Evolutionary conservation across 1,139 yeast genomes (phyloP).

Genomic region (Diutina rugosa): DNA sequence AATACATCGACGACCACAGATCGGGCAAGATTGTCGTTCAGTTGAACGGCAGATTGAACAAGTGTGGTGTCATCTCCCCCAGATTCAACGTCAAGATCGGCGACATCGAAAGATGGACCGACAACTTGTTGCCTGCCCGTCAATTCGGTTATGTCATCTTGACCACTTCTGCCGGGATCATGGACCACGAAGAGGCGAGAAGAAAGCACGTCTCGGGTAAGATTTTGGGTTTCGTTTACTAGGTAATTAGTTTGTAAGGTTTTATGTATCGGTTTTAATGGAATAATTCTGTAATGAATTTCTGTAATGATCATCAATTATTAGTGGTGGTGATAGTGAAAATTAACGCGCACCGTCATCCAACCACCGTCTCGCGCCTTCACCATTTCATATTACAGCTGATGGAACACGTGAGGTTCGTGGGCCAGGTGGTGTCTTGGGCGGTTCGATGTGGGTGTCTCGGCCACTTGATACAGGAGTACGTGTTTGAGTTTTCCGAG

Average conservation of each 20-base stretch:
- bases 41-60: constrained; percentile 95
- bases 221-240: constrained; percentile 92
- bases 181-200: constrained; percentile 99
- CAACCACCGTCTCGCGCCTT: neutral
- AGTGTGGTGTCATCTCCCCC: constrained; percentile 97
- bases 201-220: constrained; percentile 99
- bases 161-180: constrained; percentile 97
- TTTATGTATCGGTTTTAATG: neutral
- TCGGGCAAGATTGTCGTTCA: constrained; percentile 95
- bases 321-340: neutral
- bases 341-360: neutral
- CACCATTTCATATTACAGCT: neutral
- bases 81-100: constrained; percentile 91
- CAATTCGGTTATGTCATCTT: constrained; percentile 95
- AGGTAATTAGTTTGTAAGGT: constrained; percentile 8
- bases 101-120: constrained; percentile 97
- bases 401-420: constrained; percentile 16
- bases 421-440: constrained; percentile 27
- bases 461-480: constrained; percentile 53
- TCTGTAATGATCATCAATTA: neutral
- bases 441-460: constrained; percentile 53
- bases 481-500: constrained; percentile 64
- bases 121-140: constrained; percentile 95
- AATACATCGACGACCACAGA: constrained; percentile 98
- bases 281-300: neutral